Percentiles rank a stretch among this genome's conserved stretches.
These are phyloP conservation scores for Setomelanomma holmii DNA, from an alignment of 2,329 filamentous ascomycete genomes.

Conservation along the genomic window DNA sequence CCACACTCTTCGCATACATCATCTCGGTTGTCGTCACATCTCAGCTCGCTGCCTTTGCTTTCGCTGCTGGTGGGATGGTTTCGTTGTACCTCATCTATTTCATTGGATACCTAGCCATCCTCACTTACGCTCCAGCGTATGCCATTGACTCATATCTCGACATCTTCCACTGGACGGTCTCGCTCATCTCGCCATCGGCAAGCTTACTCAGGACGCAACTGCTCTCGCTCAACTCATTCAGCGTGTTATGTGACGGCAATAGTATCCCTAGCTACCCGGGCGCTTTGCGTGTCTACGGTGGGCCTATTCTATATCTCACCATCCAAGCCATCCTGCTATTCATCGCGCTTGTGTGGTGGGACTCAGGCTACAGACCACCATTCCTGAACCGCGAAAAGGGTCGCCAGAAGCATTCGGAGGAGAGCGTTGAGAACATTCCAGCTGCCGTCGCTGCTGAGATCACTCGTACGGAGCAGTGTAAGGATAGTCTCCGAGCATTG, in stretches of 20 bases:
- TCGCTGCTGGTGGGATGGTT: slow-evolving; percentile 78
- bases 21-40: slow-evolving; percentile 80
- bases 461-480: slow-evolving; percentile 64
- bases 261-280: slow-evolving; percentile 72
- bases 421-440: slow-evolving; percentile 54
- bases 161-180: slow-evolving; percentile 77
- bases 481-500: slow-evolving; percentile 77
- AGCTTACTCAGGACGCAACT: slow-evolving; percentile 78
- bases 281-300: slow-evolving; percentile 77
- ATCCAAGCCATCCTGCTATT: slow-evolving; percentile 77
- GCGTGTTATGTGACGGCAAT: slow-evolving; percentile 71
- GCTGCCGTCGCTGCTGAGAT: slow-evolving; percentile 71
- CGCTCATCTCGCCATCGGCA: slow-evolving; percentile 76
- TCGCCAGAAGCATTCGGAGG: slow-evolving; percentile 49
- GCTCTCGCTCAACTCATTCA: slow-evolving; percentile 82
- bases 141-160: slow-evolving; percentile 72
- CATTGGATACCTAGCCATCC: slow-evolving; percentile 60
- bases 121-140: slow-evolving; percentile 76
- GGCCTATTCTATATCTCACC: slow-evolving; percentile 82
- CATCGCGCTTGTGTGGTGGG: slow-evolving; percentile 76
- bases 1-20: slow-evolving; percentile 78
- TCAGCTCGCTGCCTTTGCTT: slow-evolving; percentile 84
- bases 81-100: slow-evolving; percentile 58
- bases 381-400: slow-evolving; percentile 52
- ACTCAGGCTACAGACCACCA: slow-evolving; percentile 71